A percentile compares a stretch with the other conserved stretches of the same genome.
These are phyloP conservation scores for Phaeosphaeriaceae sp. DNA, from an alignment of 2,329 filamentous ascomycete species.

Conservation along the genomic window DNA sequence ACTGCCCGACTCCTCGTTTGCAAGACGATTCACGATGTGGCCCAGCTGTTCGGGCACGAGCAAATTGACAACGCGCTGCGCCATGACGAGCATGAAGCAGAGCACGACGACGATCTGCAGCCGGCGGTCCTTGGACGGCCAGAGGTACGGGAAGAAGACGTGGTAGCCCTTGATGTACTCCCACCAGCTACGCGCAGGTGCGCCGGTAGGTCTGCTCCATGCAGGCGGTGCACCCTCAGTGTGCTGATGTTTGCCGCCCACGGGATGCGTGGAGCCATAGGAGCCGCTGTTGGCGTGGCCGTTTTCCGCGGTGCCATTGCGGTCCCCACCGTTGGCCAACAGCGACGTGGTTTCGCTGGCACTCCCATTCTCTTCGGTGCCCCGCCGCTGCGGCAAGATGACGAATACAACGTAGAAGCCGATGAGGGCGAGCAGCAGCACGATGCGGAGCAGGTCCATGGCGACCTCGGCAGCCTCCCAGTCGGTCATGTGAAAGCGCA, in stretches of 20 bases:
- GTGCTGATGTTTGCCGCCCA: conserved; percentile 53
- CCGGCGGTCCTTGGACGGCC: conserved; percentile 81
- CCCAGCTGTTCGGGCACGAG: conserved; percentile 85
- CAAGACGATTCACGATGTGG: conserved; percentile 77
- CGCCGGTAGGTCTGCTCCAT: conserved; percentile 88
- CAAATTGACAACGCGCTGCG: conserved; percentile 86
- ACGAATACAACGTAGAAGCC: conserved; percentile 67
- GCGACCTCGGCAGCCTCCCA: conserved; percentile 73
- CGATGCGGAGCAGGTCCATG: conserved; percentile 73
- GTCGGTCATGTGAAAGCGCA: conserved; percentile 53
- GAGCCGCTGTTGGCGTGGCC: conserved; percentile 61
- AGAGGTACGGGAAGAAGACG: conserved; percentile 94
- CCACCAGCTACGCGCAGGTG: conserved; percentile 91
- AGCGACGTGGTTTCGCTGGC: conserved; percentile 70
- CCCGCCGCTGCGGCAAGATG: conserved; percentile 38
- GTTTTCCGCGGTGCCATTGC: conserved; percentile 55
- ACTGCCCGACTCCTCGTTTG: conserved; percentile 60
- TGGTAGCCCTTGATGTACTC: conserved; percentile 93
- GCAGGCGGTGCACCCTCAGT: conserved; percentile 72
- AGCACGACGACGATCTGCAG: conserved; percentile 81
- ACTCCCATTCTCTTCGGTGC: conserved; percentile 29
- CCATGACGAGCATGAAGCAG: conserved; percentile 81
- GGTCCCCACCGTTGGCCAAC: conserved; percentile 57
- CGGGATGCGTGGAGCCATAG: conserved; percentile 59
- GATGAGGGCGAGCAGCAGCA: conserved; percentile 68